Conservation (phyloP, 2,329 filamentous ascomycete genomes). For the Gaeumannomyces sp. region DNA sequence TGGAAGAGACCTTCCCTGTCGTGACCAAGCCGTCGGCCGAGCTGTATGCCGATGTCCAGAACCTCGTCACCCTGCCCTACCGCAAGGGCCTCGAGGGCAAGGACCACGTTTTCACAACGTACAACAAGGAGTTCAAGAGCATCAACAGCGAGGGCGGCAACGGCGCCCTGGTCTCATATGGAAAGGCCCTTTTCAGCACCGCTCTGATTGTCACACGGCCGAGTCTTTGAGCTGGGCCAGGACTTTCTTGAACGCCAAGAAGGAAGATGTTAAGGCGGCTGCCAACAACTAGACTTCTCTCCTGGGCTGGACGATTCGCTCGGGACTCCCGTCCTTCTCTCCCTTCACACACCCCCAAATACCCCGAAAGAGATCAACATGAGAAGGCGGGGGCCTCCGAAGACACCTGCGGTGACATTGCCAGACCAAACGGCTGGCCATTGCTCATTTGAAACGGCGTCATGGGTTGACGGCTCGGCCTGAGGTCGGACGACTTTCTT, state of each 20-base stretch:
- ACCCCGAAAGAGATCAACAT: not conserved
- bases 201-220: slow-evolving; percentile 57
- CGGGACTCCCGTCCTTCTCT: not conserved
- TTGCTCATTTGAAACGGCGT: not conserved
- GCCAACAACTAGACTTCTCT: slow-evolving; percentile 32
- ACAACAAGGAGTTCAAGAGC: slow-evolving; percentile 55
- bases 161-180: slow-evolving; percentile 57
- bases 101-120: slow-evolving; percentile 54
- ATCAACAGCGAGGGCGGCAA: slow-evolving; percentile 53
- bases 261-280: slow-evolving; percentile 55
- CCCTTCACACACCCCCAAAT: not conserved
- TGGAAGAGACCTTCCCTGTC: slow-evolving; percentile 66
- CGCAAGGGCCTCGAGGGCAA: slow-evolving; percentile 55
- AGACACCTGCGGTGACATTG: not conserved
- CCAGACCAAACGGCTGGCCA: not conserved
- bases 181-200: slow-evolving; percentile 65
- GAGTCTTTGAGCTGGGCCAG: slow-evolving; percentile 59
- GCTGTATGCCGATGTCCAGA: slow-evolving; percentile 58
- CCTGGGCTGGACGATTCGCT: not conserved
- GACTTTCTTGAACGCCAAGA: slow-evolving; percentile 53
- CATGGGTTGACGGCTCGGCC: not conserved
- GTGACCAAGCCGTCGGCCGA: slow-evolving; percentile 71
- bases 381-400: not conserved
- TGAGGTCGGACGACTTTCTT: not conserved
- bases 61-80: slow-evolving; percentile 55